Conservation (phyloP, 1,284 basidiomycete species). For the Sporisorium sorghi region DNA sequence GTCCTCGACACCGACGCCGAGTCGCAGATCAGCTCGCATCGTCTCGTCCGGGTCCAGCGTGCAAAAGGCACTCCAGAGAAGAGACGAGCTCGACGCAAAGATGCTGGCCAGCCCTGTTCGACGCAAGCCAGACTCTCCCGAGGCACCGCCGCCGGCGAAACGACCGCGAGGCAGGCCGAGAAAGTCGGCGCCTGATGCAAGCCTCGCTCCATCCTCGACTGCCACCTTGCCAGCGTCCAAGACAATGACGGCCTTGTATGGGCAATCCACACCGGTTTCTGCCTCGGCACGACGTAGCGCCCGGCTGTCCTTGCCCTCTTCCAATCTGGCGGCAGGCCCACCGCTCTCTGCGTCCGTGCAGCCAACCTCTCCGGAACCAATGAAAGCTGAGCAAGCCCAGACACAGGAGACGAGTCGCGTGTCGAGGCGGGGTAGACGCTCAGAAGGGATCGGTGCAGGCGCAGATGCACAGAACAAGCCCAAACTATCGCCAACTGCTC, state of each 20-base stretch:
- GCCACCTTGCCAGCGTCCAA: background rate
- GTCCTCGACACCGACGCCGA: slow-evolving; percentile 25
- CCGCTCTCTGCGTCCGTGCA: background rate
- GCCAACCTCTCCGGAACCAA: background rate
- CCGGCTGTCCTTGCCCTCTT: slow-evolving; percentile 24
- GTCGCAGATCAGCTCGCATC: slow-evolving; percentile 47
- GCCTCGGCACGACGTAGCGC: slow-evolving; percentile 26
- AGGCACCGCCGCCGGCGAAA: slow-evolving; percentile 9
- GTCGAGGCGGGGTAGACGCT: slow-evolving; percentile 10
- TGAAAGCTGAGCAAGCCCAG: background rate
- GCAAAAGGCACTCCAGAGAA: slow-evolving; percentile 40
- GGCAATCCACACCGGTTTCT: slow-evolving; percentile 4
- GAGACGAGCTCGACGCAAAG: slow-evolving; percentile 48
- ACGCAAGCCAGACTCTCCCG: slow-evolving; percentile 25
- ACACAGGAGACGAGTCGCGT: slow-evolving; percentile 4
- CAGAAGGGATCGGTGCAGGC: background rate
- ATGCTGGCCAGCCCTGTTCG: slow-evolving; percentile 25
- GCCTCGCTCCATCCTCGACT: background rate
- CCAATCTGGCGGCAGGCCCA: background rate
- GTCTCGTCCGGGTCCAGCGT: slow-evolving; percentile 44
- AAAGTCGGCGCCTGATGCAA: slow-evolving; percentile 15
- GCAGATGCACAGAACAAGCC: slow-evolving; percentile 1
- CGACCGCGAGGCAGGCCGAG: slow-evolving; percentile 20
- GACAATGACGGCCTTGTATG: background rate
- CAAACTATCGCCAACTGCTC: background rate